Percentiles rank a stretch among this genome's conserved stretches.
phyloP scores from a whole-genome alignment of 495 filamentous ascomycete genomes.

The Geopyxis carbonaria region DNA sequence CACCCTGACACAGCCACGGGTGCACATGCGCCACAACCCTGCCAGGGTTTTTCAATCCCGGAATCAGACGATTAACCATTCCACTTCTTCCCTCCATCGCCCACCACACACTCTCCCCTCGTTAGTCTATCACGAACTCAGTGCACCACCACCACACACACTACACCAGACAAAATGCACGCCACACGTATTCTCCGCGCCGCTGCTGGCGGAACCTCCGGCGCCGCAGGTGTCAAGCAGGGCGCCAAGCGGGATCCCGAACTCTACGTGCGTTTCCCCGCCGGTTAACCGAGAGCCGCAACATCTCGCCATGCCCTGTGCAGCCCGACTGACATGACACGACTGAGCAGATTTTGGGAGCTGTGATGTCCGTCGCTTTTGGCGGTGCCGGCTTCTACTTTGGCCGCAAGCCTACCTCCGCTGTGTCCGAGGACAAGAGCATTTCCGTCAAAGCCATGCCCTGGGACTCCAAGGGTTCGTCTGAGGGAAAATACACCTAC shows the following conservation, averaged over 20 bases:
- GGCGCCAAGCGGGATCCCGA: conserved; percentile 63
- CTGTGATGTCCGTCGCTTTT: conserved; percentile 80
- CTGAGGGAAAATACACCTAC: conserved; percentile 36
- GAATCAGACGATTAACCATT: no score
- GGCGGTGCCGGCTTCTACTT: conserved; percentile 78
- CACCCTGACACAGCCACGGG: no score
- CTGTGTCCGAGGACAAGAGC: conserved; percentile 54
- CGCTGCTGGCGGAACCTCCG: neutral
- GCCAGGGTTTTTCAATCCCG: no score
- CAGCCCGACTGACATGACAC: conserved; percentile 2
- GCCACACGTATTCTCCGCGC: conserved; percentile 3
- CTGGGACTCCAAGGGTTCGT: conserved; percentile 50
- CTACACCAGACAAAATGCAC: conserved; percentile 2
- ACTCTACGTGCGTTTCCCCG: conserved; percentile 46
- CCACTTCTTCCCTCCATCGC: conserved; percentile 1
- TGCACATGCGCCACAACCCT: no score
- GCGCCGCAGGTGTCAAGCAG: conserved; percentile 36
- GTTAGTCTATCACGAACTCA: no score
- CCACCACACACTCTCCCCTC: neutral
- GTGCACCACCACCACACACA: neutral
- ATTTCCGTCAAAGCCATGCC: conserved; percentile 71
- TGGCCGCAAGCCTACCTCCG: conserved; percentile 64
- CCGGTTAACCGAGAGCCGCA: neutral
- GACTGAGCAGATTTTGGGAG: conserved; percentile 54
- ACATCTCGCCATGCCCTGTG: conserved; percentile 2